Conservation (phyloP, 768 basidiomycete species). For the Rhizopogon salebrosus region DNA sequence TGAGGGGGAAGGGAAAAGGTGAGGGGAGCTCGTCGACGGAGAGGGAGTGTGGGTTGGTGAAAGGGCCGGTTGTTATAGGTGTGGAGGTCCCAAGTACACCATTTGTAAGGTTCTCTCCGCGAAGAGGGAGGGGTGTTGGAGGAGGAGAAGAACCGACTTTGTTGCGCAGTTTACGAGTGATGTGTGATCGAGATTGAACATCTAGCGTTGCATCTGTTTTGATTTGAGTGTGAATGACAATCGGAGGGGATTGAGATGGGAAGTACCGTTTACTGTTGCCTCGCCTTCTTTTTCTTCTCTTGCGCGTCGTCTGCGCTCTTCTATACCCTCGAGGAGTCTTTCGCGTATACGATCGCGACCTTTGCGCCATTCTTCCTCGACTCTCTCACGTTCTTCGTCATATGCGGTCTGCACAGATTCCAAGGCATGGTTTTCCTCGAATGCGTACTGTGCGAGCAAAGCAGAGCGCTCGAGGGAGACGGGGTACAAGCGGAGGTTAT, state of each 20-base stretch:
- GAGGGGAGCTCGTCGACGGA: conserved; percentile 84
- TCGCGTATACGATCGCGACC: conserved; percentile 74
- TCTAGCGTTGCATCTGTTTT: conserved; percentile 65
- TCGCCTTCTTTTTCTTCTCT: conserved; percentile 89
- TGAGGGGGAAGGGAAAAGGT: conserved; percentile 74
- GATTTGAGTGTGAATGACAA: conserved; percentile 1
- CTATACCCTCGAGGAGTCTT: conserved; percentile 76
- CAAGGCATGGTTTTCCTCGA: conserved; percentile 65
- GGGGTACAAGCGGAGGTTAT: conserved; percentile 69
- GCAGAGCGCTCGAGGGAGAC: conserved; percentile 75
- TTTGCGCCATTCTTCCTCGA: conserved; percentile 78
- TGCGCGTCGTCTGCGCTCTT: conserved; percentile 72
- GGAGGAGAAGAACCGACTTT: conserved; percentile 76
- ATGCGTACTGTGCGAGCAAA: conserved; percentile 55
- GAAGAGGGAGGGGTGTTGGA: conserved; percentile 56
- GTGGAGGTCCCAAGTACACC: conserved; percentile 34
- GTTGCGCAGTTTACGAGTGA: conserved; percentile 81
- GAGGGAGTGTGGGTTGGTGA: conserved; percentile 80
- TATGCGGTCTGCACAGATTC: conserved; percentile 67
- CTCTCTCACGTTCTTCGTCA: conserved; percentile 70
- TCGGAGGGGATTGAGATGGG: conserved; percentile 2
- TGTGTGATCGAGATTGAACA: conserved; percentile 70
- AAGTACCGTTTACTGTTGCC: conserved; percentile 61
- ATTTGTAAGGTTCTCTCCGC: conserved; percentile 31
- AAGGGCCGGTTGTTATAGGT: conserved; percentile 62